Conservation (phyloP, 1,284 basidiomycete species). For the Hemileia vastatrix region DNA sequence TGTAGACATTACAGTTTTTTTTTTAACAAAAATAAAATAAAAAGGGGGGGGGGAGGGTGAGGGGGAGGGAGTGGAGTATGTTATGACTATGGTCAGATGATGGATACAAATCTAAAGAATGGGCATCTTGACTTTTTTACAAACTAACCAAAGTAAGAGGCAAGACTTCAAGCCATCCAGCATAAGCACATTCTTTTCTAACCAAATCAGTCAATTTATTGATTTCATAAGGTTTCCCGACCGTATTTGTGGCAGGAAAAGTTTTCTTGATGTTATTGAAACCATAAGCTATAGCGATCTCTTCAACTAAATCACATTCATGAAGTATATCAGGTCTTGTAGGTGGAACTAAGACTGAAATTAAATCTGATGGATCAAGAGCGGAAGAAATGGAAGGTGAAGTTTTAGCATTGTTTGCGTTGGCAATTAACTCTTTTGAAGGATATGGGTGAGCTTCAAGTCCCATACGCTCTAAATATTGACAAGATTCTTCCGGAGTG, state of each 20-base stretch:
- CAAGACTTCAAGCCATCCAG: slow-evolving; percentile 91
- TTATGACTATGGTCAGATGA: background rate
- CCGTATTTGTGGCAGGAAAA: slow-evolving; percentile 90
- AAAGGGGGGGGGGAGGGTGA: background rate
- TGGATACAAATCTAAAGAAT: too few relatives aligned
- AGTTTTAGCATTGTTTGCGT: slow-evolving; percentile 9
- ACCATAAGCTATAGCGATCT: slow-evolving; percentile 92
- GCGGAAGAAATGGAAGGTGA: slow-evolving; percentile 48
- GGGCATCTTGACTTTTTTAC: background rate
- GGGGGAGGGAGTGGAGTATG: background rate
- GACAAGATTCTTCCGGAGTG: slow-evolving; percentile 27
- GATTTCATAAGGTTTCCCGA: slow-evolving; percentile 80
- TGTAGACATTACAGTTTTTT: slow-evolving; percentile 45
- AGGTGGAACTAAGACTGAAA: slow-evolving; percentile 66
- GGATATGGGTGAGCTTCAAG: slow-evolving; percentile 28
- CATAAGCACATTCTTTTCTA: slow-evolving; percentile 78
- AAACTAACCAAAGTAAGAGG: slow-evolving; percentile 74
- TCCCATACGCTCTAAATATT: slow-evolving; percentile 39
- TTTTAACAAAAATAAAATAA: background rate
- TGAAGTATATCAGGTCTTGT: slow-evolving; percentile 95
- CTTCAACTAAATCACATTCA: slow-evolving; percentile 97
- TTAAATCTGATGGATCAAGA: slow-evolving; percentile 55
- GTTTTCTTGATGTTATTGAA: slow-evolving; percentile 90
- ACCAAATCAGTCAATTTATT: slow-evolving; percentile 86
- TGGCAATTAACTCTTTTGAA: background rate